Base-by-base conservation (phyloP, 202 grass and related monocot genomes). In the Elaeis oleifera region DNA sequence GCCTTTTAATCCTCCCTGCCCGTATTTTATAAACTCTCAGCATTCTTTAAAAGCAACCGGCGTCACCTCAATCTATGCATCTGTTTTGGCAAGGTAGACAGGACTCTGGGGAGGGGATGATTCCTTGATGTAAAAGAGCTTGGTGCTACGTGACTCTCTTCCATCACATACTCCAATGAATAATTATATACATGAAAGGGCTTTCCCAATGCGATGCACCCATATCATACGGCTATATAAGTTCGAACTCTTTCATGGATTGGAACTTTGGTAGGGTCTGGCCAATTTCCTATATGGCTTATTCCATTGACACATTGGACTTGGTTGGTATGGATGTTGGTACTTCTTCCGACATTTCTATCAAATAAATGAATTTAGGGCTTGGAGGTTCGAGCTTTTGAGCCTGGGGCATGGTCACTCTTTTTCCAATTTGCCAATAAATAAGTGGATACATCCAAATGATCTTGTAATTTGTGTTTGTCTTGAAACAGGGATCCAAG, bases 321-420 rank as follows among this genome's bases (percentile, higher is more conserved):
- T 36, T 9, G 54, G 23, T 18, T 75, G 64, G 70, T 55, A 76
- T 49, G 71, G 58, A 89, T 89, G 89, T 72, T 73, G 73, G 80
- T 75, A 55, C 52, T 72, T 9, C 73, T 53, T 59, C 52, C 78
- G 85, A 78, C 85, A 89, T 68, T 31, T 73, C 59, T 61, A 80
- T 89, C 69, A 64, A 83, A 60, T 85, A 81, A 61, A 89, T 78
- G 63, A 75, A 64, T 74, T 52, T 64, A 67, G 60, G 19, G 74
- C 70, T 73, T 76, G 73, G 52, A 86, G 76, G 74, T 75, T 95
- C 70, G 85, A 82, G 76, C 75, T 59, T 54, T 72, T 76, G 79
- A 31, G 80, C 51, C 58, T 73, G 76, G 64, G 80, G 67, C 72
- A 79, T 73, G 23, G 75, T 69, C 32, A 36, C 32, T 11, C 26